phyloP scores from a whole-genome alignment of 306 rosid genomes.

The Purshia tridentata region DNA sequence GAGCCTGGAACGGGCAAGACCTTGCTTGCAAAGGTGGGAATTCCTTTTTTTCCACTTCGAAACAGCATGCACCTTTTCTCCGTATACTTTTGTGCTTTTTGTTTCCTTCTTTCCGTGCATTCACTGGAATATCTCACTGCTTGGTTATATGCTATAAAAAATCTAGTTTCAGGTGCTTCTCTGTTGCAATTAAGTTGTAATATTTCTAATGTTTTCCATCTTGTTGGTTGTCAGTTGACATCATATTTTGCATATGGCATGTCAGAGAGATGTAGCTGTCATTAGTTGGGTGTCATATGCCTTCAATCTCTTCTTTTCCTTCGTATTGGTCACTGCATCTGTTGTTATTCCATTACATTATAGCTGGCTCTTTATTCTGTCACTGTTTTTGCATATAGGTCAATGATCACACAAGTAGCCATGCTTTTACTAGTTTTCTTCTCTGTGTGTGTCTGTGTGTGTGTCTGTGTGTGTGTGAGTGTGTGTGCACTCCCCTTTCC shows the following conservation, averaged over 20 bases:
- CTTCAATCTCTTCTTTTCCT: not conserved
- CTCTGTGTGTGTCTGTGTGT: not conserved
- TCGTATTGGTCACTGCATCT: not conserved
- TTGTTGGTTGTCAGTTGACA: not conserved
- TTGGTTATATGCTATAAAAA: not conserved
- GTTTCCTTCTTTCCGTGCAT: not conserved
- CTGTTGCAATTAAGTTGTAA: not conserved
- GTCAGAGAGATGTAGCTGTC: not conserved
- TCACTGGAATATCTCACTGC: not conserved
- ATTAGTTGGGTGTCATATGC: not conserved
- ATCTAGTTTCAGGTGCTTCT: not conserved
- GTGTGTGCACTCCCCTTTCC: not conserved
- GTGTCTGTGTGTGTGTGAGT: not conserved
- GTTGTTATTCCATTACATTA: not conserved
- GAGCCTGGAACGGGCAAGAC: constrained; percentile 99
- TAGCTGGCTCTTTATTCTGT: not conserved
- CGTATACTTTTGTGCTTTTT: not conserved
- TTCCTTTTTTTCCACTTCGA: not conserved
- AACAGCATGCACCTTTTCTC: not conserved
- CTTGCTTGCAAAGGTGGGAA: constrained; percentile 84
- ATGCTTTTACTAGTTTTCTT: not conserved
- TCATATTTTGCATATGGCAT: not conserved
- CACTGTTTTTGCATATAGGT: not conserved
- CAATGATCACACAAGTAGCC: not conserved
- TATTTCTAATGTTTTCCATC: not conserved